Percentiles rank a stretch among this genome's conserved stretches.
These are phyloP conservation scores for Insectozyma bohioensis DNA, from an alignment of 1,139 yeast species.

Conservation along the genomic window DNA sequence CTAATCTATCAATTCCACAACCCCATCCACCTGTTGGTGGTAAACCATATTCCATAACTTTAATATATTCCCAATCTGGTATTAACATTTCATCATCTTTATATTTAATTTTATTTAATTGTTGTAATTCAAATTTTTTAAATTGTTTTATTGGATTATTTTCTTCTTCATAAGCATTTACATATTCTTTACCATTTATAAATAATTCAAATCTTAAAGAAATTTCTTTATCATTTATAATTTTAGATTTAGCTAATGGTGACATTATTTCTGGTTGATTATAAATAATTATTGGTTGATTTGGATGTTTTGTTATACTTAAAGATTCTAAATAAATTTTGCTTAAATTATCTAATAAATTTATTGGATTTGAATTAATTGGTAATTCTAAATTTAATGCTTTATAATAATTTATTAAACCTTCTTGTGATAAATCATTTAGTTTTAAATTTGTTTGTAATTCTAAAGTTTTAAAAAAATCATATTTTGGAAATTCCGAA, in stretches of 20 bases:
- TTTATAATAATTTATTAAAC: constrained; percentile 38
- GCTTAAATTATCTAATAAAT: constrained; percentile 66
- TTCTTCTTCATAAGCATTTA: constrained; percentile 96
- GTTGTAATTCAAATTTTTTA: constrained; percentile 60
- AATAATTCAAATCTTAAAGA: constrained; percentile 83
- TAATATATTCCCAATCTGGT: constrained; percentile 72
- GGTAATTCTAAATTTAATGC: constrained; percentile 38
- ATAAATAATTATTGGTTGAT: constrained; percentile 66
- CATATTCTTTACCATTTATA: constrained; percentile 76
- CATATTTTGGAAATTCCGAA: constrained; percentile 38
- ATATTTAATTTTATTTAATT: constrained; percentile 41
- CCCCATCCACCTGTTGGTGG: constrained; percentile 99
- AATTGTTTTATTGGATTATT: constrained; percentile 76
- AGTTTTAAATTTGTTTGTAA: constrained; percentile 39
- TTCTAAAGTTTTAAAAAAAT: constrained; percentile 61
- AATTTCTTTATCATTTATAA: constrained; percentile 34
- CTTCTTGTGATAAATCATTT: constrained; percentile 41
- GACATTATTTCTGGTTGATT: constrained; percentile 87
- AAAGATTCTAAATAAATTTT: constrained; percentile 65
- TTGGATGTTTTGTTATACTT: constrained; percentile 23
- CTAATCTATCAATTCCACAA: constrained; percentile 84
- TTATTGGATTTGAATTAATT: constrained; percentile 44
- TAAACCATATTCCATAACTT: constrained; percentile 84
- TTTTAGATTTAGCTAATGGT: constrained; percentile 76
- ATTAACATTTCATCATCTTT: constrained; percentile 63